These are phyloP conservation scores for Corynascus novoguineensis DNA, from an alignment of 495 filamentous ascomycete genomes.

Conservation along the genomic window DNA sequence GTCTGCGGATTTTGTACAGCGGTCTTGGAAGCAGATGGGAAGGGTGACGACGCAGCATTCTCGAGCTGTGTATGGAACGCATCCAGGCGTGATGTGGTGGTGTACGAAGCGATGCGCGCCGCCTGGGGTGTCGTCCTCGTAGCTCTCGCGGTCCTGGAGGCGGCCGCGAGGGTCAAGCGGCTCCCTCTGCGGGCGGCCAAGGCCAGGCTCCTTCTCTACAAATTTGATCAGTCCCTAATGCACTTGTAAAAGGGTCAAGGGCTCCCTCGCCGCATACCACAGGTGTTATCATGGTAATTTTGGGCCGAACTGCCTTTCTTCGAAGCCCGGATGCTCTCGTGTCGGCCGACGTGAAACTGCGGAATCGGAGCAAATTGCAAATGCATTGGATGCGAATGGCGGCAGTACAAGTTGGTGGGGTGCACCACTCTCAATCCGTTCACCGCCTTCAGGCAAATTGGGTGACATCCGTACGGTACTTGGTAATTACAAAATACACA, in stretches of 20 bases:
- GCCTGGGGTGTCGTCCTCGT: not conserved
- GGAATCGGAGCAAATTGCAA: constrained; percentile 14
- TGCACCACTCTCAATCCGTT: not conserved
- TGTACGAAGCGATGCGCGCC: constrained; percentile 19
- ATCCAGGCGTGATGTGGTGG: constrained; percentile 24
- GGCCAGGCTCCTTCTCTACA: constrained; percentile 29
- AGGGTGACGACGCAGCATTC: constrained; percentile 9
- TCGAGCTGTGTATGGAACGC: constrained; percentile 29
- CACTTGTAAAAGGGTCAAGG: not conserved
- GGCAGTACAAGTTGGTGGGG: constrained; percentile 13
- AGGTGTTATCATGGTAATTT: constrained; percentile 23
- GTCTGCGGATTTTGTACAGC: constrained; percentile 54
- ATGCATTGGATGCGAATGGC: constrained; percentile 9
- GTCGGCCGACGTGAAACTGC: not conserved
- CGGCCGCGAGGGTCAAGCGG: constrained; percentile 17
- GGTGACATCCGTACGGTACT: not conserved
- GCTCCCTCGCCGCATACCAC: constrained; percentile 17
- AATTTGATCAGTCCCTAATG: not conserved
- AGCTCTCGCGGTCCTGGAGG: constrained; percentile 10
- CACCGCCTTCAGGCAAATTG: not conserved
- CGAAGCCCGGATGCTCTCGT: not conserved
- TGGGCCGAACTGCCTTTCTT: not conserved
- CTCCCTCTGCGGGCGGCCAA: constrained; percentile 22
- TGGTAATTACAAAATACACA: no score
- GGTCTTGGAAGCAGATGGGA: constrained; percentile 5